phyloP scores from a whole-genome alignment of 2,329 filamentous ascomycete species.

The Magnaporthales sp. region DNA sequence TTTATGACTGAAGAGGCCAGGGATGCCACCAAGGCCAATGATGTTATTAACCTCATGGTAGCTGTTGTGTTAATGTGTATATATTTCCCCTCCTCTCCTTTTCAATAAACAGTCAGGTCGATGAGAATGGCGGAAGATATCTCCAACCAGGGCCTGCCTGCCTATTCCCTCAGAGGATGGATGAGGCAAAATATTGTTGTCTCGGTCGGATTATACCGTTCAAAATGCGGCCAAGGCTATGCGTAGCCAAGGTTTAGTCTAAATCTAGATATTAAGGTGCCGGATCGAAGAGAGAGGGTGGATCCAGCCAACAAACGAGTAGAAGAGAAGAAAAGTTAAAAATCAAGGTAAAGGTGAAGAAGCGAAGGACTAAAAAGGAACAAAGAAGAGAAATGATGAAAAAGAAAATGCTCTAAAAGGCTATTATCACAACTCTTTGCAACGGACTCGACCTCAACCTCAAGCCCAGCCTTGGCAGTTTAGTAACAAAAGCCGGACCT shows the following conservation, averaged over 20 bases:
- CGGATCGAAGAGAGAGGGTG: not conserved
- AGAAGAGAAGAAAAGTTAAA: not conserved
- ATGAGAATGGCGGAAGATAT: not conserved
- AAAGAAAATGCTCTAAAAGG: not conserved
- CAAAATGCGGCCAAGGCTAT: not conserved
- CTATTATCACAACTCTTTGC: not conserved
- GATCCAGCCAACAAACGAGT: not conserved
- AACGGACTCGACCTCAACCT: not conserved
- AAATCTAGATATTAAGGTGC: conserved; percentile 1
- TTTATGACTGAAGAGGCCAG: conserved; percentile 15
- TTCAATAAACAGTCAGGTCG: not conserved
- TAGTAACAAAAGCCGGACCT: not conserved
- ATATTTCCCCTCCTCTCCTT: not conserved
- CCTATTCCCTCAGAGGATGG: not conserved
- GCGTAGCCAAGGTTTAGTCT: not conserved
- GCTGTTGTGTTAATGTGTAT: not conserved
- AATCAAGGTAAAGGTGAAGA: not conserved
- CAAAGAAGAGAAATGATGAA: too few relatives aligned
- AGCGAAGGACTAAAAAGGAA: not conserved
- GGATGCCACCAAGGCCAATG: conserved; percentile 20
- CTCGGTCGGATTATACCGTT: not conserved
- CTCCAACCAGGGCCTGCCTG: not conserved
- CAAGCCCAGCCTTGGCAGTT: not conserved
- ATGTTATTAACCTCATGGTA: conserved; percentile 26
- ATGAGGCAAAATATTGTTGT: not conserved